Base-by-base conservation (phyloP, 306 rosid species). In the Glycine latifolia region DNA sequence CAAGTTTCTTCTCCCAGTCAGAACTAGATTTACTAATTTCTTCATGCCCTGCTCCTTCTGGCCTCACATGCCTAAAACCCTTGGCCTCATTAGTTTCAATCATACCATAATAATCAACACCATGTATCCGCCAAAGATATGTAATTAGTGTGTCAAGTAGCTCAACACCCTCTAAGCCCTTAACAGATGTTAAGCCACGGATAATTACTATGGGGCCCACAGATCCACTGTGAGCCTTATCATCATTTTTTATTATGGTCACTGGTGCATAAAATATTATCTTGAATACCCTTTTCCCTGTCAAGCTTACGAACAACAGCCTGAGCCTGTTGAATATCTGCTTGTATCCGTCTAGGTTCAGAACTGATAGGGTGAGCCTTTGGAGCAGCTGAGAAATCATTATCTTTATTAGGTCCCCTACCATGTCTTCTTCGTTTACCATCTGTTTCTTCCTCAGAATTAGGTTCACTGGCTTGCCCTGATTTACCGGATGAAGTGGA, bases 41-140 rank as follows among this genome's bases (percentile, higher is more conserved):
- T 56, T 90, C 89, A 46, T 78, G 85, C 62, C 84, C 88, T 76
- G 86, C 75, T 67, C 89, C 92, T 68, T 90, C 98, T 16, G 86
- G 90, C 73, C 99, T 91, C 77, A 93, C 97, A 83, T 96, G 98
- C 85, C 98, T 90, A 69, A 93, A 90, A 82, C 98, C 97, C 86
- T 92, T 93, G 54, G 97, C 90, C 48, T 93, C 99, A 43, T 77
- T 89, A 76, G 87, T 86, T 85, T 96, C 99, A 72, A 88, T 84
- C 97, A 93, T 89, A 68, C 99, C 99, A 83, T 96, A 96, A 86
- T 96, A 96, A 90, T 96, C 98, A 55, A 91, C 46, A 8, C 98
- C 94, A 81, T 96, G 99, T 78, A 93, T 91, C 80, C 93, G 94
- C 98, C 99, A 96, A 65, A 96, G 97, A 86, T 96, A 96, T 14